Evolutionary conservation across 176 grass and related monocot genomes (phyloP), one percentile per base, ranked within the genome.

Genomic region (Oryza nivara): DNA sequence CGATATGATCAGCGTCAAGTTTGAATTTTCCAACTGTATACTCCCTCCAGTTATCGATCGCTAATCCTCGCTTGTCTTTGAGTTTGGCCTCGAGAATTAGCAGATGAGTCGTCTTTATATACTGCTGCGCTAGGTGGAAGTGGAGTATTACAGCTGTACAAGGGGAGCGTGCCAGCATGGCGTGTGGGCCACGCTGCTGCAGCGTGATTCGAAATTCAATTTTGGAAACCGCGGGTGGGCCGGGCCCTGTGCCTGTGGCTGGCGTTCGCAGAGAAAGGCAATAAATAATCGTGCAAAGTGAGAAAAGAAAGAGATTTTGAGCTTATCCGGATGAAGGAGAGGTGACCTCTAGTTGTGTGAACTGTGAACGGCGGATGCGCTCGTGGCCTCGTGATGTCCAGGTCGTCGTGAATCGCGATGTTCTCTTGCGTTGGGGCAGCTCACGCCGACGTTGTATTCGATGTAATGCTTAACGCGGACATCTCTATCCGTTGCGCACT

Each of bases 281-380:
- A 43, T 87, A 90, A 83, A 74, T 83, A 66, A 85, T 43, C 43
- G 65, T 0, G 22, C 11, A 67, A 61, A 68, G 64, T 45, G 51
- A 13, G 9, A 44, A 36, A 61, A 56, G 11, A 47, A 5, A 71
- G 14, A 17, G 11, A 12, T 14, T 68, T 60, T 14, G 80, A 83
- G 80, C 88, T 90, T 90, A 90, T 90, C 84, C 88, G 68, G 36
- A 68, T 20, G 41, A 16, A 23, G 8, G 58, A 23, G 41, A 16
- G 58, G 20, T 23, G n/a, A 63, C n/a, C 9, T 23, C 9, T 23
- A 23, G 58, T 23, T 63, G 58, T 63, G 44, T 3, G 30, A 11
- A 51, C 7, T 38, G 75, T 11, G 20, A 38, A 28, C 76, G 0
- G 35, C 43, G 13, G 13, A 82, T 76, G 78, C 78, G 74, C 12